Evolutionary conservation across 116 monocot genomes (phyloP), one percentile per base, ranked within the genome.

Genomic region (Dioscorea cayenensis): DNA sequence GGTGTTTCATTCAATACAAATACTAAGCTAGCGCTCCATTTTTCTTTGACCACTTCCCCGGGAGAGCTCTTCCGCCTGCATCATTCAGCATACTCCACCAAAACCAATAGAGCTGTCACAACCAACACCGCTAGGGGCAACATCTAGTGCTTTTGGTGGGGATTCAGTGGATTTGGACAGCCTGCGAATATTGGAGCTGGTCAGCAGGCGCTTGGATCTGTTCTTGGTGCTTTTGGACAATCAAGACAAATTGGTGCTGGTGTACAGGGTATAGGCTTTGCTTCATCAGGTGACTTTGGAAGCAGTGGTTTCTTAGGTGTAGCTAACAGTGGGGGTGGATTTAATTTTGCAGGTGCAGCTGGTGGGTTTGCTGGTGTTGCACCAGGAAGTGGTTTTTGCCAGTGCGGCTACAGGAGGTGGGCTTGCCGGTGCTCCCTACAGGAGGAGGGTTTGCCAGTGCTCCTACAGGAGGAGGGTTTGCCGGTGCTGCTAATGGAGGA

Each of bases 201-300:
- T 19, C 90, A 94, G 71, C 92, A 90, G 66, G 97, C 86, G 20
- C 79, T 97, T 60, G 97, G 97, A 32, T 90, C 90, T 20, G 97
- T 97, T 79, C 88, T 97, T 71, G 97, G 97, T 78, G 23, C 83
- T 79, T 97, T 97, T 76, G 97, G 97, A 59, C 93, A 92, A 75
- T 90, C 97, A 32, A 84, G 97, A 16, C 97, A 97, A 76, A 63
- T 90, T 43, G 96, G 96, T 69, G 51, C 72, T 52, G 78, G 83
- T 49, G 63, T 63, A 32, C 80, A 66, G 36, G 87, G 74, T 3
- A n/a, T 73, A 49, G 80, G 86, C 18, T 77, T 83, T 77, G 58
- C 65, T 51, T 36, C 74, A 51, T 29, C 77, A 20, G 66, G 74
- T 66, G 68, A 51, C 22, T 71, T 76, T 68, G 55, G 63, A 51